Evolutionary conservation across 306 rosid genomes (phyloP), one percentile per base, ranked within the genome.

Genomic region (Datisca glomerata): DNA sequence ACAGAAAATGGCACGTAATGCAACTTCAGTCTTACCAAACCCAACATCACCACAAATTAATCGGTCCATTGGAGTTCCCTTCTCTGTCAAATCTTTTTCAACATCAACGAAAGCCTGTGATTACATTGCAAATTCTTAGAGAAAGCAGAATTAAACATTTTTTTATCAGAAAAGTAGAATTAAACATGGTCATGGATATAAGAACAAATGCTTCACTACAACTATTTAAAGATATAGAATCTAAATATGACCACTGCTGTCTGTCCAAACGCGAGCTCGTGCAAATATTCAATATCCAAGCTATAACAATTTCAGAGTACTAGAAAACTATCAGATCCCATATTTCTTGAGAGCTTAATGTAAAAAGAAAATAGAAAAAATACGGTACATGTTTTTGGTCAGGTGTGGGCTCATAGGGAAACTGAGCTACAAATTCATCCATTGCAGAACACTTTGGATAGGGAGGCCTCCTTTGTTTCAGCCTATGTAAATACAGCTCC

Each of bases 1-100:
- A 59, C 77, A 74, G 47, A 63, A 66, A 55, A 83, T 70, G 67
- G 95, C 97, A 62, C 97, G 95, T 41, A 89, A 27, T n/a, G 97
- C 97, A 59, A 83, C 97, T 73, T 89, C 95, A 47, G 97, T 89
- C 61, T 89, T 89, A 48, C 97, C 95, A 70, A 89, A 89, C 48
- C 97, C 97, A 37, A 89, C 97, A 63, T 89, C 97, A 29, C 97
- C 95, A 61, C 97, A 89, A 53, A 89, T 80, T 51, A 89, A 69
- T 49, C 93, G 73, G 74, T 89, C 97, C 95, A 83, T 89, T 11
- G 97, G 97, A 57, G 93, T 83, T 64, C 77, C 86, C 64, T 75
- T 64, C 65, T 53, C 70, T 0, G 80, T 89, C 80, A 89, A 66
- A 77, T 83, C 97, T 60, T 49, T 76, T 43, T 76, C 86, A 49